A percentile compares a stretch with the other conserved stretches of the same genome.
Evolutionary conservation across 2,329 filamentous ascomycete species (phyloP).

Genomic region (Diaporthe citriasiana): DNA sequence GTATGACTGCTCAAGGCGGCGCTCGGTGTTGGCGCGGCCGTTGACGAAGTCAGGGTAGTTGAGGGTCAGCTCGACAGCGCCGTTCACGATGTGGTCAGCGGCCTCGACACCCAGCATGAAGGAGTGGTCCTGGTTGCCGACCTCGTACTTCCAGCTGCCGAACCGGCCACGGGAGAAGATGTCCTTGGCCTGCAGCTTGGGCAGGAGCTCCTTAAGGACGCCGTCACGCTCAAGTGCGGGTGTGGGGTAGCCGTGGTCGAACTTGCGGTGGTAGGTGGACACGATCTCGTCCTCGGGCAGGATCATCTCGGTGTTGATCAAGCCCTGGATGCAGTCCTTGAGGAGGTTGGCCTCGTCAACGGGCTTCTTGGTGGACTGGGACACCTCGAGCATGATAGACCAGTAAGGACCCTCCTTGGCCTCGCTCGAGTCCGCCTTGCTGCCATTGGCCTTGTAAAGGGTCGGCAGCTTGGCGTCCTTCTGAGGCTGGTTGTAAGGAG

Average conservation of each 20-base stretch:
- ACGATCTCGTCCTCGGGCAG: slow-evolving; percentile 93
- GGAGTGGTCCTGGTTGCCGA: slow-evolving; percentile 95
- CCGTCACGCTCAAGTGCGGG: slow-evolving; percentile 95
- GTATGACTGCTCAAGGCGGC: slow-evolving; percentile 68
- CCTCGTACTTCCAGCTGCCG: slow-evolving; percentile 97
- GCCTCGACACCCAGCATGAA: slow-evolving; percentile 98
- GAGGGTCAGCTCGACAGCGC: slow-evolving; percentile 90
- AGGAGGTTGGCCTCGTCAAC: slow-evolving; percentile 89
- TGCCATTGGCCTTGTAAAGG: slow-evolving; percentile 86
- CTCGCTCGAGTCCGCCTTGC: slow-evolving; percentile 79
- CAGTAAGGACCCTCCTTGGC: slow-evolving; percentile 94
- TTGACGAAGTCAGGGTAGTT: slow-evolving; percentile 99
- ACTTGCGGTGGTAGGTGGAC: slow-evolving; percentile 97
- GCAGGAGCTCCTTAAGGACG: slow-evolving; percentile 91
- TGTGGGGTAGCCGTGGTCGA: slow-evolving; percentile 98
- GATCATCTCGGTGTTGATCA: slow-evolving; percentile 98
- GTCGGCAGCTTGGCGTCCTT: slow-evolving; percentile 88
- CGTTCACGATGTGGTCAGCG: slow-evolving; percentile 89
- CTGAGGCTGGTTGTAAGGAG: slow-evolving; percentile 95
- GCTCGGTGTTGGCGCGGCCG: slow-evolving; percentile 76
- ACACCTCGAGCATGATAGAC: slow-evolving; percentile 99
- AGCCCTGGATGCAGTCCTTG: slow-evolving; percentile 92
- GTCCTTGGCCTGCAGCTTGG: slow-evolving; percentile 89
- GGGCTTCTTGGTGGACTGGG: slow-evolving; percentile 95
- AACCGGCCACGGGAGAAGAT: slow-evolving; percentile 98